Base-by-base conservation (phyloP, 306 rosid genomes). In the Cucumis melo region DNA sequence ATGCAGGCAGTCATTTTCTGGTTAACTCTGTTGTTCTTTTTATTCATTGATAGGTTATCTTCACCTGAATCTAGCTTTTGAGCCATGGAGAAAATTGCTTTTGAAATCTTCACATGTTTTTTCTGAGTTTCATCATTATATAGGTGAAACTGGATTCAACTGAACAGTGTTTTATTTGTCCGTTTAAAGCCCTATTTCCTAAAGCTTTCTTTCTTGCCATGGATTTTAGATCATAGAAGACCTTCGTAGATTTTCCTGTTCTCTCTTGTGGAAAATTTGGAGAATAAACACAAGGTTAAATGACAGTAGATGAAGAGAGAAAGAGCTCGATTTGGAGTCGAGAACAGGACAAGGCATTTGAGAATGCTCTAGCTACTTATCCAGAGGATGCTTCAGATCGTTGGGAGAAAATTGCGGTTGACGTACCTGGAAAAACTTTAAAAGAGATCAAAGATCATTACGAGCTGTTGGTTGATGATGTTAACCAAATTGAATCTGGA, bases 331-430 rank as follows among this genome's bases (percentile, higher is more conserved):
- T 78, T 76, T 93, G 98, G 98, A 93, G 89, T 78, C 75, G 88
- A 76, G 98, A 93, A 78, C 90, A 93, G 80, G 97, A 93, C 57
- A 93, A 88, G 81, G 96, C 93, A 66, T 93, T 93, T 82, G 98
- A 93, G 87, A 88, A 84, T 77, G 97, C 96, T 15, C 78, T 93
- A 78, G 98, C 90, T 66, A 90, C 83, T 78, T 75, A 91, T 83
- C 86, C 92, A 0, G 96, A 91, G 78, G 89, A 88, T 82, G 82
- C 84, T 60, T 72, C 88, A 19, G 94, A 90, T 91, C 87, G 94
- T 61, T 93, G 98, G 98, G 96, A 93, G 86, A 88, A 87, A 81
- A 91, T 93, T 74, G 87, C 87, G 10, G 90, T 83, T 27, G 93
- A 87, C 73, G 90, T 93, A 61, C 89, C 90, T 0, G 98, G 91